Evolutionary conservation across 2,329 filamentous ascomycete species (phyloP).

Genomic region (Penicillium sumatraense): DNA sequence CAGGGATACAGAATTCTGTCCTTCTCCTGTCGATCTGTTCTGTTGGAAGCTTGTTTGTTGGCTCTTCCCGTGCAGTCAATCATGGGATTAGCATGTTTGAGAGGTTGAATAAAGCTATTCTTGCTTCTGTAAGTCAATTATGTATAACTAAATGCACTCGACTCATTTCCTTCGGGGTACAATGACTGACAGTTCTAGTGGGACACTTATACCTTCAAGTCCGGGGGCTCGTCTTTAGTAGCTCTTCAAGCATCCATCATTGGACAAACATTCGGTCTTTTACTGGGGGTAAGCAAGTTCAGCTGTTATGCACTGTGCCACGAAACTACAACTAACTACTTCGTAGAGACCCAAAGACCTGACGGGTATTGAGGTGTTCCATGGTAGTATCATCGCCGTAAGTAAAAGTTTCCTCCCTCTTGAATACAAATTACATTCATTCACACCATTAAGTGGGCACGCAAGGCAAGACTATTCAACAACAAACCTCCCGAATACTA

Average conservation of each 20-base stretch:
- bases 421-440: background rate
- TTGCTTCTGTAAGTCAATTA: slow-evolving; percentile 16
- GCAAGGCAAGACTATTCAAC: slow-evolving; percentile 9
- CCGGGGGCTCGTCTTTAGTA: background rate
- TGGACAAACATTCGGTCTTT: slow-evolving; percentile 15
- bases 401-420: background rate
- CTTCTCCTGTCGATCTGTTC: slow-evolving; percentile 31
- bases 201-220: slow-evolving; percentile 12
- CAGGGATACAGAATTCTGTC: slow-evolving; percentile 20
- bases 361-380: slow-evolving; percentile 13
- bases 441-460: slow-evolving; percentile 9
- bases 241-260: slow-evolving; percentile 15
- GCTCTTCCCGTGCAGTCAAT: slow-evolving; percentile 19
- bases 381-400: slow-evolving; percentile 16
- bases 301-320: background rate
- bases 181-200: slow-evolving; percentile 10
- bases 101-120: slow-evolving; percentile 28
- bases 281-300: slow-evolving; percentile 13
- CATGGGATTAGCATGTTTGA: slow-evolving; percentile 31
- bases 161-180: background rate
- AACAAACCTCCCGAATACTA: background rate
- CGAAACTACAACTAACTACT: background rate
- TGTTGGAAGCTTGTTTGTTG: slow-evolving; percentile 27
- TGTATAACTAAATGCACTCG: background rate
- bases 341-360: slow-evolving; percentile 15